Conservation (phyloP, 345 rosid genomes). For the Pugionium dolabratum region DNA sequence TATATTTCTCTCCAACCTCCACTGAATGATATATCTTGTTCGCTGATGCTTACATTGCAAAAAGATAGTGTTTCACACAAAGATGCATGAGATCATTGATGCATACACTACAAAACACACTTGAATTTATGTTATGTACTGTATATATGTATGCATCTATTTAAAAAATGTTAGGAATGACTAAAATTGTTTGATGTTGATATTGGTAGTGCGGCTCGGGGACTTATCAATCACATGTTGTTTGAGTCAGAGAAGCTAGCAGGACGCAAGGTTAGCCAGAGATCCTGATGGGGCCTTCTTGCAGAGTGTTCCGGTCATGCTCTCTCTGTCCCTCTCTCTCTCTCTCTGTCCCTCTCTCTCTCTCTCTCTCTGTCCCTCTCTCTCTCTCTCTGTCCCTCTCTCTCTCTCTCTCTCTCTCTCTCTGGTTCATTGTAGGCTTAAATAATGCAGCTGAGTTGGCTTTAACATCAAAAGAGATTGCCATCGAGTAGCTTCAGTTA, state of each 20-base stretch:
- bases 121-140: no score
- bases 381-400: no score
- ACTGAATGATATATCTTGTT: slow-evolving; percentile 17
- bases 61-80: slow-evolving; percentile 11
- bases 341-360: no score
- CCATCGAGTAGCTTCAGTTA: slow-evolving; percentile 13
- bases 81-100: slow-evolving; percentile 3
- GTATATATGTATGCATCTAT: background rate
- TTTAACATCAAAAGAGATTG: slow-evolving; percentile 4
- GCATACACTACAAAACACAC: background rate
- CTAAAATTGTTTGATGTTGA: slow-evolving; percentile 3
- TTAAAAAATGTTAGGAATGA: slow-evolving; percentile 12
- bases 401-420: no score
- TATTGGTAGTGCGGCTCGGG: slow-evolving; percentile 87
- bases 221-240: slow-evolving; percentile 90
- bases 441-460: slow-evolving; percentile 20
- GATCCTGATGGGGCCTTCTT: slow-evolving; percentile 35
- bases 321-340: background rate
- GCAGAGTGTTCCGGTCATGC: slow-evolving; percentile 4
- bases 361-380: no score
- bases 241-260: slow-evolving; percentile 75
- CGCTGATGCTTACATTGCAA: slow-evolving; percentile 7
- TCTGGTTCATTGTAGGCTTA: slow-evolving; percentile 27
- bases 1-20: background rate
- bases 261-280: slow-evolving; percentile 74